A percentile compares a stretch with the other conserved stretches of the same genome.
Evolutionary conservation across 257 asterid species (phyloP).

Genomic region (Forsythia suspensa): DNA sequence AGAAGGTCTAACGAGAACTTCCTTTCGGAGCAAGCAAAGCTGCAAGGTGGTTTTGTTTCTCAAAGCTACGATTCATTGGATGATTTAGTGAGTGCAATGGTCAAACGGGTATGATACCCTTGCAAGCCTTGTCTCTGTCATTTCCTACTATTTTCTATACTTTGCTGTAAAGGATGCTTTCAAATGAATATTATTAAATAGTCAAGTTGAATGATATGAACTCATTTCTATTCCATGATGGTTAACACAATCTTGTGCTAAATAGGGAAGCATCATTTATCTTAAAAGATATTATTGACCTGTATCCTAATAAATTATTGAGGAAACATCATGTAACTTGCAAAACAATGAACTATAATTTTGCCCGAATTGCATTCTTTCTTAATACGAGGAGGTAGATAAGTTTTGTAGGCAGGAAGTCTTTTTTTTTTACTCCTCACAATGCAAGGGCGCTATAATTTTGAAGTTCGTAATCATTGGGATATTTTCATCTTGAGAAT

Average conservation of each 20-base stretch:
- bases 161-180: background rate
- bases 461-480: background rate
- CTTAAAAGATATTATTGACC: background rate
- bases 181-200: no score
- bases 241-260: background rate
- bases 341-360: background rate
- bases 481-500: background rate
- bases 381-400: background rate
- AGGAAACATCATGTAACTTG: background rate
- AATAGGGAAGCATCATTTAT: background rate
- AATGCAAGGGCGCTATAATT: background rate
- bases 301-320: background rate
- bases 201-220: background rate
- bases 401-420: background rate
- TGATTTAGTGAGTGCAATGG: slow-evolving; percentile 63
- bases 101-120: slow-evolving; percentile 58
- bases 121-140: background rate
- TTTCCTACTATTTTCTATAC: background rate
- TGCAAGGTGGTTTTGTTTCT: slow-evolving; percentile 47
- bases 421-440: background rate
- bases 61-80: slow-evolving; percentile 64
- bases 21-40: slow-evolving; percentile 52
- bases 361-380: background rate
- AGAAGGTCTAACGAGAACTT: slow-evolving; percentile 46
- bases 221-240: background rate